Evolutionary conservation across 352 stramenopile genomes (phyloP).

Genomic region (Thraustotheca clavata): DNA sequence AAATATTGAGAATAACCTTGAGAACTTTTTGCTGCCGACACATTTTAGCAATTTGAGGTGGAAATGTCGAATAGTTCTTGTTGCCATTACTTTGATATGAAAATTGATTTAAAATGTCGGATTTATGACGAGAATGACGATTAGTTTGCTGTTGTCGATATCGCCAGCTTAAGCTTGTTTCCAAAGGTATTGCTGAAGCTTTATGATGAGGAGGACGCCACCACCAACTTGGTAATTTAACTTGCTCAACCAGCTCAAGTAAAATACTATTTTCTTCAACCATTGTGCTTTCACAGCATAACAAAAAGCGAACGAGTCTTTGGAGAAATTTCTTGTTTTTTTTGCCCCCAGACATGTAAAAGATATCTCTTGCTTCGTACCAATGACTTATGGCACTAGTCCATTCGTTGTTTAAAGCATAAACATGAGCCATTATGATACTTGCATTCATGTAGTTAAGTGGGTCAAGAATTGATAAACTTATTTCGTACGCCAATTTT

Average conservation of each 20-base stretch:
- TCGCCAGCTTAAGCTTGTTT: conserved; percentile 18
- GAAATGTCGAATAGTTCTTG: not conserved
- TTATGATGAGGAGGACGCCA: not conserved
- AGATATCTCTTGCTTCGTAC: conserved; percentile 21
- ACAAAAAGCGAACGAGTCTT: not conserved
- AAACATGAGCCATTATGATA: not conserved
- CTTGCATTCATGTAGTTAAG: conserved; percentile 11
- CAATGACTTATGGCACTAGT: not conserved
- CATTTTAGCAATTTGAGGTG: not conserved
- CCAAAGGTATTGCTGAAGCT: not conserved
- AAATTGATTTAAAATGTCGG: conserved; percentile 7
- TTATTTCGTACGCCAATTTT: conserved; percentile 6
- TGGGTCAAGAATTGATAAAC: not conserved
- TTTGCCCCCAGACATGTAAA: not conserved
- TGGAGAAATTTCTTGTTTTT: not conserved
- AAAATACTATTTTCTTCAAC: conserved; percentile 2
- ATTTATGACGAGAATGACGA: conserved; percentile 12
- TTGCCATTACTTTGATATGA: not conserved
- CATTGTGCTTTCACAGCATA: conserved; percentile 5
- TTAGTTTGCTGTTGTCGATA: not conserved
- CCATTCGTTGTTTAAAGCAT: not conserved
- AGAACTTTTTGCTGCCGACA: not conserved
- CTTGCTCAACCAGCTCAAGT: not conserved
- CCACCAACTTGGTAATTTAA: not conserved
- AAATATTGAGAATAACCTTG: not conserved